Base-by-base conservation (phyloP, 441 rosid species). In the Euphorbia schlechtendalii region DNA sequence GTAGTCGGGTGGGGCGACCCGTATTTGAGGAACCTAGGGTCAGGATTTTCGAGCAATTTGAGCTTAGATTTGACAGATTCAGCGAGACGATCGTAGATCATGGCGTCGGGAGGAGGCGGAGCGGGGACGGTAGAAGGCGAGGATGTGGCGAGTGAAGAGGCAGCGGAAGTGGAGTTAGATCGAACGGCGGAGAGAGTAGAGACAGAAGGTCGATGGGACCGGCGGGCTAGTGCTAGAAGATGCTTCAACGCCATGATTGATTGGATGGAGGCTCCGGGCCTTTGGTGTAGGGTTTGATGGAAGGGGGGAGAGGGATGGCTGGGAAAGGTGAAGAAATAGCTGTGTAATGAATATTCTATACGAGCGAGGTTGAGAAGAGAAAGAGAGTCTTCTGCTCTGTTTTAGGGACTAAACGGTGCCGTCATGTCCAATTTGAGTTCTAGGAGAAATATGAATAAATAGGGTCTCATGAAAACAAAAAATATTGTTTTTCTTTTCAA, bases 31-130 rank as follows among this genome's bases (percentile, higher is more conserved):
- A 94, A 94, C 18, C 96, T 76, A 21, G 80, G 82, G 75, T 94
- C 96, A 2, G 96, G 90, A 30, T 82, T 84, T 62, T 87, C 95
- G 0, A 94, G 95, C 57, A 59, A 67, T 70, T 78, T 77, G 56
- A 94, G 70, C 75, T 88, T 91, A 3, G 71, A 54, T 60, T 84
- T 89, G 10, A 86, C 83, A 9, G 76, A 56, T 72, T 83, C 86
- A 0, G 99, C 89, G 0, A 89, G 77, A 18, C 84, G 92, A 64
- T 94, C 99, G 78, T 94, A 91, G 62, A 84, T 78, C 96, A 89
- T 91, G 76, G 74, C 75, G 56, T 72, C 45, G 8, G 89, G 84
- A 3, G 90, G 77, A 1, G 87, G 82, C 4, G 82, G 80, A 3
- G 85, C 73, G 28, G 82, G 76, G 36, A 78, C 78, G n/a, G 73